These are phyloP conservation scores for Pseudocercospora crystallina DNA, from an alignment of 2,329 filamentous ascomycete genomes.

Conservation along the genomic window DNA sequence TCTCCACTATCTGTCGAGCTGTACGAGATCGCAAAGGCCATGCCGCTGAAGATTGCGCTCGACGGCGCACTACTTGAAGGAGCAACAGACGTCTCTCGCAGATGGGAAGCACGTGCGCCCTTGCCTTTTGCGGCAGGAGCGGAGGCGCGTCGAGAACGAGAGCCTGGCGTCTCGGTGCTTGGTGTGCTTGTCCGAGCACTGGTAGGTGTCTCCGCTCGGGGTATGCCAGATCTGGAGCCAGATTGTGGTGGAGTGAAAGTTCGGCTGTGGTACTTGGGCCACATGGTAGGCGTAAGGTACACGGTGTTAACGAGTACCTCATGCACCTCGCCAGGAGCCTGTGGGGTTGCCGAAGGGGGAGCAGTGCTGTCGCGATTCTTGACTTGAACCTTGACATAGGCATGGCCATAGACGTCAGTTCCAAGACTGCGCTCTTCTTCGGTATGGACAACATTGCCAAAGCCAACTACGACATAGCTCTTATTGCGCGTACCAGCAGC, in stretches of 20 bases:
- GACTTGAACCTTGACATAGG: constrained; percentile 40
- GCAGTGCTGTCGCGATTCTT: constrained; percentile 42
- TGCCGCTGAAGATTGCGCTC: constrained; percentile 64
- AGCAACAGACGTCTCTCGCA: constrained; percentile 30
- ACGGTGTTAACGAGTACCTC: constrained; percentile 43
- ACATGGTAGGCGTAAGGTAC: constrained; percentile 47
- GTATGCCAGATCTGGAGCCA: neutral
- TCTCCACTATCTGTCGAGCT: constrained; percentile 57
- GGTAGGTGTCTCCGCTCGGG: constrained; percentile 9
- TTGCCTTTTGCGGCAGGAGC: constrained; percentile 16
- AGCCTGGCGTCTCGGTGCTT: constrained; percentile 49
- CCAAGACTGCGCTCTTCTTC: constrained; percentile 34
- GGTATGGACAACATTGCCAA: constrained; percentile 37
- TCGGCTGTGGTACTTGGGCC: constrained; percentile 42
- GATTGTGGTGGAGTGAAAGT: constrained; percentile 31
- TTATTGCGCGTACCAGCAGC: constrained; percentile 45
- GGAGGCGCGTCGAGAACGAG: constrained; percentile 47
- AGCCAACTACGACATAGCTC: constrained; percentile 45
- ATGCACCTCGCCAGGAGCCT: constrained; percentile 31
- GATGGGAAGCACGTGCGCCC: constrained; percentile 16
- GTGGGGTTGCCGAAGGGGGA: constrained; percentile 4
- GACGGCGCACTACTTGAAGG: constrained; percentile 13
- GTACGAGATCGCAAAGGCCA: constrained; percentile 86
- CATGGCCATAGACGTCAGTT: constrained; percentile 45
- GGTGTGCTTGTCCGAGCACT: constrained; percentile 34